Percentiles rank a stretch among this genome's conserved stretches.
Conservation (phyloP, 2,329 filamentous ascomycete species). For the Colletotrichum euphorbiae region DNA sequence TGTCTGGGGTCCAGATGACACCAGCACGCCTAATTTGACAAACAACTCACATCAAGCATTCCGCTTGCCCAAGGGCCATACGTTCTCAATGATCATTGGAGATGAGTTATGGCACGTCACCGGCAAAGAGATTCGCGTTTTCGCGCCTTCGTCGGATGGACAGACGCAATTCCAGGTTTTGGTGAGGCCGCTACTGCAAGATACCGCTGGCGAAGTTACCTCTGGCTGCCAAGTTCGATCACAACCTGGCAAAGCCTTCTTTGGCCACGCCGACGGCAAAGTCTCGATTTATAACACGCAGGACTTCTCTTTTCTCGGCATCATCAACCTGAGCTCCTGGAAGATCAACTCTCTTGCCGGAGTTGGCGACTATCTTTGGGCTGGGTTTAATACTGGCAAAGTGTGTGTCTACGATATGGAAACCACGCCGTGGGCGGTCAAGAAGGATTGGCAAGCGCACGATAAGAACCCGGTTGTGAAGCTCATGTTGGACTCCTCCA, state of each 20-base stretch:
- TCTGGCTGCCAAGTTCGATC: constrained; percentile 81
- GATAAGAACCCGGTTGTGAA: constrained; percentile 79
- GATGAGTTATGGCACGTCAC: constrained; percentile 88
- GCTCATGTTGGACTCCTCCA: constrained; percentile 81
- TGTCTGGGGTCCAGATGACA: constrained; percentile 83
- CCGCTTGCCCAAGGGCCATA: constrained; percentile 83
- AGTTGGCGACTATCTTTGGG: constrained; percentile 88
- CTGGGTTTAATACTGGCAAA: constrained; percentile 93
- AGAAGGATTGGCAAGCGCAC: constrained; percentile 96
- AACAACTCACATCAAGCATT: constrained; percentile 79
- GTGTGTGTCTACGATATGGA: constrained; percentile 91
- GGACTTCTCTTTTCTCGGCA: constrained; percentile 80
- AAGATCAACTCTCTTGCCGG: constrained; percentile 92
- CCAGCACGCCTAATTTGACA: constrained; percentile 78
- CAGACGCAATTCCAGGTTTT: constrained; percentile 80
- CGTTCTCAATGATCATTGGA: constrained; percentile 88
- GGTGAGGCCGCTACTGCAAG: constrained; percentile 75
- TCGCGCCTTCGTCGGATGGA: constrained; percentile 76
- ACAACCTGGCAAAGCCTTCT: constrained; percentile 83
- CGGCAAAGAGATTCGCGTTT: constrained; percentile 89
- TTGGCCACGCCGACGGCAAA: constrained; percentile 94
- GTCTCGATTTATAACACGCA: constrained; percentile 89
- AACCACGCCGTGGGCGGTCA: constrained; percentile 85
- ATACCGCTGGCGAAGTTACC: constrained; percentile 86
- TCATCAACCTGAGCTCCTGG: constrained; percentile 90